Conservation (phyloP, 768 basidiomycete species). For the Brasilioporus rufonigricans region DNA sequence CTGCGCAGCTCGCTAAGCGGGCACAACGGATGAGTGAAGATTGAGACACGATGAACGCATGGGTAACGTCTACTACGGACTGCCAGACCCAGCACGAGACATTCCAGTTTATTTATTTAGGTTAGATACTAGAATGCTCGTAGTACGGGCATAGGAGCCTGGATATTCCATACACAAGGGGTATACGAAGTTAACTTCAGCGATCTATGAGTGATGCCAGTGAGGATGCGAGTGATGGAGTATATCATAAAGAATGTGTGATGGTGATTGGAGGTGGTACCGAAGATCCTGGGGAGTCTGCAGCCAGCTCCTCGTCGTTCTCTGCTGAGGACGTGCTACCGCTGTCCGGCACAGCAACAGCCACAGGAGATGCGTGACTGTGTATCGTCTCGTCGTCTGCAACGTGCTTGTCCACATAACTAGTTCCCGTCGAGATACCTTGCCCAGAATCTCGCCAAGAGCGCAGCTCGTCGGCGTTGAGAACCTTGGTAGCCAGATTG, state of each 20-base stretch:
- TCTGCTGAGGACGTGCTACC: slow-evolving; percentile 16
- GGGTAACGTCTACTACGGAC: neutral
- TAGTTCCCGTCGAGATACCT: slow-evolving; percentile 8
- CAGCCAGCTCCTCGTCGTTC: slow-evolving; percentile 31
- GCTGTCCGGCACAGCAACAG: slow-evolving; percentile 20
- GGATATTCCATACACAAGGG: slow-evolving; percentile 20
- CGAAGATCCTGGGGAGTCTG: slow-evolving; percentile 10
- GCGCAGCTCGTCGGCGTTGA: slow-evolving; percentile 70
- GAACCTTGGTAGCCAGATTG: slow-evolving; percentile 59
- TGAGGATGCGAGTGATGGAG: slow-evolving; percentile 7
- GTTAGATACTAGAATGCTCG: slow-evolving; percentile 12
- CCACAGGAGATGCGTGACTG: slow-evolving; percentile 11
- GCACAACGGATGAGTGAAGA: slow-evolving; percentile 63
- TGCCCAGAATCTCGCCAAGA: slow-evolving; percentile 48
- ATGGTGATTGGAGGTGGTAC: slow-evolving; percentile 43
- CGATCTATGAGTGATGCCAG: slow-evolving; percentile 24
- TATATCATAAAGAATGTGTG: slow-evolving; percentile 36
- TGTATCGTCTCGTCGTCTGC: slow-evolving; percentile 33
- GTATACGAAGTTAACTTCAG: slow-evolving; percentile 26
- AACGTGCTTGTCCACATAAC: slow-evolving; percentile 18
- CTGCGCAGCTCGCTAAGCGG: slow-evolving; percentile 69
- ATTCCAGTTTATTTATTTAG: slow-evolving; percentile 8
- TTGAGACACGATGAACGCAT: slow-evolving; percentile 21
- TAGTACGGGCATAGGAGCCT: slow-evolving; percentile 8
- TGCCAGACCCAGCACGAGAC: slow-evolving; percentile 1